phyloP scores from a whole-genome alignment of 2,329 filamentous ascomycete species.

The Cucurbitaria berberidis region DNA sequence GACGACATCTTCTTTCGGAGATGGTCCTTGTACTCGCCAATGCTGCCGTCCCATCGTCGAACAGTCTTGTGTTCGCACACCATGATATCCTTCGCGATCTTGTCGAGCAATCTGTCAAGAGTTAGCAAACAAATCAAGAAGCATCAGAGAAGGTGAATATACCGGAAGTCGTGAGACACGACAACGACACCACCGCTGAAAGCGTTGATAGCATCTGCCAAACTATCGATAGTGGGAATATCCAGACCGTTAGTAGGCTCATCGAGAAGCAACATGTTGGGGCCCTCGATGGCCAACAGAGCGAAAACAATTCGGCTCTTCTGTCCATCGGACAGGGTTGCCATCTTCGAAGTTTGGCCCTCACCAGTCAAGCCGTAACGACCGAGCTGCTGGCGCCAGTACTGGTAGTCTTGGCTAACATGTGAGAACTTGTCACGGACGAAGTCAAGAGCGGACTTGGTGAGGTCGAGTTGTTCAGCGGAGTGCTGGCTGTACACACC shows the following conservation, averaged over 20 bases:
- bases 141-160: constrained; percentile 48
- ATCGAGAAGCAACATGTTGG: constrained; percentile 97
- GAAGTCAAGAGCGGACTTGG: constrained; percentile 97
- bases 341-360: constrained; percentile 95
- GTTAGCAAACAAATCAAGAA: constrained; percentile 41
- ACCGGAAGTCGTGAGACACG: constrained; percentile 99
- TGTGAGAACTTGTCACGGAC: constrained; percentile 91
- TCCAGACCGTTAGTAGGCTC: constrained; percentile 99
- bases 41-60: constrained; percentile 83
- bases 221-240: constrained; percentile 96
- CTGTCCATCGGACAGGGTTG: constrained; percentile 95
- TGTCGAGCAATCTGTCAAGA: constrained; percentile 83
- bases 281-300: constrained; percentile 88
- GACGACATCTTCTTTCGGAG: constrained; percentile 98
- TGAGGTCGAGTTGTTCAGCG: constrained; percentile 95
- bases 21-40: constrained; percentile 97
- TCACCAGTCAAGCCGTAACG: constrained; percentile 93
- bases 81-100: constrained; percentile 99
- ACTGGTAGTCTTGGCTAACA: constrained; percentile 97
- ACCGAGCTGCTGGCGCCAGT: constrained; percentile 97
- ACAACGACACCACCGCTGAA: constrained; percentile 97
- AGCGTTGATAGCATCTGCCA: constrained; percentile 97
- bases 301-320: constrained; percentile 99
- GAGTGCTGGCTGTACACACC: constrained; percentile 99
- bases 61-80: constrained; percentile 99